Percentiles rank a stretch among this genome's conserved stretches.
Evolutionary conservation across 768 basidiomycete genomes (phyloP).

Genomic region (Terana coerulea): DNA sequence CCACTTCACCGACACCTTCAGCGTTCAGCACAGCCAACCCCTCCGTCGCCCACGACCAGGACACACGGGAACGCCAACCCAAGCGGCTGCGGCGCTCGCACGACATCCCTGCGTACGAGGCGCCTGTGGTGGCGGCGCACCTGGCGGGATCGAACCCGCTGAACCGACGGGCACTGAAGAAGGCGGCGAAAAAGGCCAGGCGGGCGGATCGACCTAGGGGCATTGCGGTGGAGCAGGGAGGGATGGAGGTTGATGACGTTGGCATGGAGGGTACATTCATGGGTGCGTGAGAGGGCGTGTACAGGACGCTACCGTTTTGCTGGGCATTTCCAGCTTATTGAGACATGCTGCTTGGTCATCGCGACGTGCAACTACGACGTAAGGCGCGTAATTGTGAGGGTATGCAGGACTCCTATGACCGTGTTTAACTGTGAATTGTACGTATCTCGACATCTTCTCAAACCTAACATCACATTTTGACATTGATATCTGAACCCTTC

Average conservation of each 20-base stretch:
- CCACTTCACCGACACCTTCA: slow-evolving; percentile 24
- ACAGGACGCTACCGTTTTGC: too few species aligned
- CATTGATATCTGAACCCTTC: too few species aligned
- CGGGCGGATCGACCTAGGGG: slow-evolving; percentile 40
- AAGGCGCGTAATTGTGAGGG: too few species aligned
- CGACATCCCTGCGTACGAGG: slow-evolving; percentile 46
- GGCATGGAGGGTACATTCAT: slow-evolving; percentile 17
- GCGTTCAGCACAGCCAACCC: slow-evolving; percentile 4
- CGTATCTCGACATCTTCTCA: too few species aligned
- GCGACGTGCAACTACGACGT: too few species aligned
- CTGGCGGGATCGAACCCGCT: slow-evolving; percentile 59
- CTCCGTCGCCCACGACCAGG: slow-evolving; percentile 3
- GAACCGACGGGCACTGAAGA: slow-evolving; percentile 55
- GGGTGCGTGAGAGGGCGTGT: not conserved
- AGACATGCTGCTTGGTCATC: too few species aligned
- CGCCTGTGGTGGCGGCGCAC: slow-evolving; percentile 38
- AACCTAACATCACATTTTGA: too few species aligned
- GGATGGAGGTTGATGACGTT: slow-evolving; percentile 33
- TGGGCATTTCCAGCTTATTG: too few species aligned
- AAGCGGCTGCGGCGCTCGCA: slow-evolving; percentile 60
- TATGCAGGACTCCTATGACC: too few species aligned
- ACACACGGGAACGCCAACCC: slow-evolving; percentile 29
- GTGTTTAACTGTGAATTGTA: too few species aligned
- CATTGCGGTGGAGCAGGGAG: slow-evolving; percentile 7
- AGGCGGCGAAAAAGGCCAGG: slow-evolving; percentile 58